Evolutionary conservation across 441 rosid genomes (phyloP).

Genomic region (Metrosideros polymorpha): DNA sequence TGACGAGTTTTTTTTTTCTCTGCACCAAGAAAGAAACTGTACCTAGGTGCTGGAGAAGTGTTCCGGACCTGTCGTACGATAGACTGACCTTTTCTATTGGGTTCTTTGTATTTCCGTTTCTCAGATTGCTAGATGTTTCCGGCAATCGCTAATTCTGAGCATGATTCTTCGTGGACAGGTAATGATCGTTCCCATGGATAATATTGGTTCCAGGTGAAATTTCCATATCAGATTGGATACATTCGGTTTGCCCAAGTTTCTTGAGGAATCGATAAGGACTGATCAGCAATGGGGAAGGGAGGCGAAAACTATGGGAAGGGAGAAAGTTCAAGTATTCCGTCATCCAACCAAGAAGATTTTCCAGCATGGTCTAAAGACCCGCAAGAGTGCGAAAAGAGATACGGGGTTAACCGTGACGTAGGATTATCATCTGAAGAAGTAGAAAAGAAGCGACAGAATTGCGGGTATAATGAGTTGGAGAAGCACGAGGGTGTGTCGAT

Average conservation of each 20-base stretch:
- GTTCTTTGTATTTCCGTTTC: background rate
- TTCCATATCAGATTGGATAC: background rate
- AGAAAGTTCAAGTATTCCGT: background rate
- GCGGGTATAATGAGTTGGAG: constrained; percentile 77
- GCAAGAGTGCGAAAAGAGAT: constrained; percentile 49
- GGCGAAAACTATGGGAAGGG: constrained; percentile 41
- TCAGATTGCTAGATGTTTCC: background rate
- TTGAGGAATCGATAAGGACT: background rate
- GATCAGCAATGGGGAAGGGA: constrained; percentile 67
- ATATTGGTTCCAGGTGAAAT: background rate
- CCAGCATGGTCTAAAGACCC: constrained; percentile 71
- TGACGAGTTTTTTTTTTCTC: background rate
- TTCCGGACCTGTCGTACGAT: background rate
- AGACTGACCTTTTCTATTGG: background rate
- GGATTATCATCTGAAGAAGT: constrained; percentile 56
- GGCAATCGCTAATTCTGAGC: background rate
- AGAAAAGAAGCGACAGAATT: constrained; percentile 33
- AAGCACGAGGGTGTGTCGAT: constrained; percentile 64
- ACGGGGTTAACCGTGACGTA: constrained; percentile 16
- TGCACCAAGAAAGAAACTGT: background rate
- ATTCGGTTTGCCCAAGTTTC: background rate
- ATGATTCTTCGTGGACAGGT: background rate
- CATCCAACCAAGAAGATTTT: constrained; percentile 15
- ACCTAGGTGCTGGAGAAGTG: background rate
- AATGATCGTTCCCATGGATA: background rate